phyloP scores from a whole-genome alignment of 768 basidiomycete species.

The Dictyophora rubrovolvata region DNA sequence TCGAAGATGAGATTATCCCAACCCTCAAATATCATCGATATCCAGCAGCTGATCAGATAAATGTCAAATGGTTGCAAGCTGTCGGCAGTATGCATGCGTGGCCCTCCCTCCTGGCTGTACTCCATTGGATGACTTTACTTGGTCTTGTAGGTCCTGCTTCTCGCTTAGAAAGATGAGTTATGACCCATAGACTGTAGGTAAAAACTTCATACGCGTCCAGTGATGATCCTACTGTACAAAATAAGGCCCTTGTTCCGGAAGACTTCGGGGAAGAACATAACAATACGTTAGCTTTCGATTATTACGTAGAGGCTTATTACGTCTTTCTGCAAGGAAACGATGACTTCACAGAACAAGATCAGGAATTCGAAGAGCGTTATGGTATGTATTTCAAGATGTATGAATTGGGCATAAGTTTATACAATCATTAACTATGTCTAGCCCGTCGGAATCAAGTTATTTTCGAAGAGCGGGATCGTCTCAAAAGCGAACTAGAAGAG shows the following conservation, averaged over 20 bases:
- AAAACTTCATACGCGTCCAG: conserved; percentile 22
- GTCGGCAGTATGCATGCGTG: conserved; percentile 89
- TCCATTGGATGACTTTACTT: conserved; percentile 88
- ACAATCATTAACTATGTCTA: conserved; percentile 18
- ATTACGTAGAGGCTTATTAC: conserved; percentile 56
- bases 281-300: conserved; percentile 67
- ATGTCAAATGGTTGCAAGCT: conserved; percentile 78
- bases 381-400: conserved; percentile 32
- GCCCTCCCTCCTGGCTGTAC: conserved; percentile 76
- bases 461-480: conserved; percentile 33
- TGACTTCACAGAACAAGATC: conserved; percentile 59
- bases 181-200: neutral
- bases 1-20: conserved; percentile 77
- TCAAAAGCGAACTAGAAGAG: conserved; percentile 39
- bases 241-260: conserved; percentile 49
- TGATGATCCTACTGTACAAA: conserved; percentile 59
- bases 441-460: conserved; percentile 67
- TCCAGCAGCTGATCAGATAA: conserved; percentile 69
- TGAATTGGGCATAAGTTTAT: neutral
- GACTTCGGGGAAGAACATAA: conserved; percentile 75
- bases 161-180: neutral
- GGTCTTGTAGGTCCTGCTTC: conserved; percentile 51
- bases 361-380: conserved; percentile 64
- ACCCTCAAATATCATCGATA: conserved; percentile 70
- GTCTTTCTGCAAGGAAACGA: conserved; percentile 60